Base-by-base conservation (phyloP, 805 yeast genomes). In the Sugiyamaella valdiviana region DNA sequence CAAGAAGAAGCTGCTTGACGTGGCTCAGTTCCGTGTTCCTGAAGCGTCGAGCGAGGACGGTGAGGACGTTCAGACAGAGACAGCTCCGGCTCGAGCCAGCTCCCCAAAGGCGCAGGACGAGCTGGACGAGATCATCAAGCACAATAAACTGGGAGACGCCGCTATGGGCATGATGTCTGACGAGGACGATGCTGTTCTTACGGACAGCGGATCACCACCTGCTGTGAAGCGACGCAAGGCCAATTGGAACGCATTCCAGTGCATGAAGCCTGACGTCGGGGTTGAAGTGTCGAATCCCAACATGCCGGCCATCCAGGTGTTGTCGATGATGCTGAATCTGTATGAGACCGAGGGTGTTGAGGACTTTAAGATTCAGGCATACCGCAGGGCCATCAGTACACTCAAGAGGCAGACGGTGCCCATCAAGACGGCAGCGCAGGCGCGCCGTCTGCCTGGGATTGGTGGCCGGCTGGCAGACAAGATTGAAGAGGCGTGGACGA, bases 401-500 rank as follows among this genome's bases (percentile, higher is more conserved):
- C 52, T 68, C 19, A 61, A 64, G 36, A 57, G 62, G 0, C 42
- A 55, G 5, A 50, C 56, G 3, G 51, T 48, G 4, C 65, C 64
- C 1, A 62, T 79, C 4, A 57, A 47, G 1, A 65, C 69, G 1
- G 65, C 63, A 0, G 51, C 57, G 2, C 71, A 77, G 38, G 78
- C 80, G 1, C 42, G 51, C 12, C 57, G 58, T 41, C 56, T 74
- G 17, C 68, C 71, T 1, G 72, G 74, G 1, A 56, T 77, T 15
- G 77, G 79, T 1, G 55, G 63, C 9, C 58, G 65, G 1, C 66
- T 76, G 29, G 73, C 74, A 0, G 48, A 45, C 2, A 74, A 77
- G 56, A 69, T 78, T 20, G 76, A 71, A 38, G 79, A 76, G 53
- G 70, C 76, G 10, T 54, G 63, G n/a, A 49, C 59, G 4, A 73